Base-by-base conservation (phyloP, 108 stramenopile species). In the Mediolabrus comicus region DNA sequence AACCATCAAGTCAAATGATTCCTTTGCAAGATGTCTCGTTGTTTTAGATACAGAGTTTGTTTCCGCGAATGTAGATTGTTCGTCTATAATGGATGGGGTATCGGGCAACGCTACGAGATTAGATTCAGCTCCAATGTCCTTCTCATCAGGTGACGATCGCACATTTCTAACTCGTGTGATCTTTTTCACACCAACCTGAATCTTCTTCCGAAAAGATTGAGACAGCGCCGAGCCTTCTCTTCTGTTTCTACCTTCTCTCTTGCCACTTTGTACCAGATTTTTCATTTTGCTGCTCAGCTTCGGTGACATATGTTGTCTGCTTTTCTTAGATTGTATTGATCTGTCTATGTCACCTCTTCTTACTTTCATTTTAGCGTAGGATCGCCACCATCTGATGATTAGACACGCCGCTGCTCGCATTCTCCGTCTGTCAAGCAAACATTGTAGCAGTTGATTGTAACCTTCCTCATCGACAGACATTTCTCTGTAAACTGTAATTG, bases 401-500 rank as follows among this genome's bases (percentile, higher is more conserved):
- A 59, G 24, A 13, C 64, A 31, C 16, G 39, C 55, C 9, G 43
- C 53, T 26, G n/a, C 1, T 17, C 63, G 64, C 41, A 26, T 17
- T 14, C 35, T 12, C 27, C 39, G 53, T 39, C 43, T 38, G 3
- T 13, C 9, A 27, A 27, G 39, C 19, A 56, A 22, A 11, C 16
- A 13, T 19, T 26, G 0, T 9, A 53, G 16, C 11, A 65, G 58
- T 22, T 31, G 2, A 12, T 43, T 14, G 14, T 27, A 8, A 25
- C 19, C 38, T 24, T 29, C 11, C 13, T 32, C n/a, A 65, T 27
- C 24, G 6, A 17, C 11, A 25, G 56, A 57, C n/a, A 33, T 25
- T 28, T 73, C 64, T 31, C 56, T 19, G 19, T 16, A 58, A 36
- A 73, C 55, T 19, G 72, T 65, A 33, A 73, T 73, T n/a, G 64